Conservation (phyloP, 2,329 filamentous ascomycete genomes). For the Fusarium camptoceras region DNA sequence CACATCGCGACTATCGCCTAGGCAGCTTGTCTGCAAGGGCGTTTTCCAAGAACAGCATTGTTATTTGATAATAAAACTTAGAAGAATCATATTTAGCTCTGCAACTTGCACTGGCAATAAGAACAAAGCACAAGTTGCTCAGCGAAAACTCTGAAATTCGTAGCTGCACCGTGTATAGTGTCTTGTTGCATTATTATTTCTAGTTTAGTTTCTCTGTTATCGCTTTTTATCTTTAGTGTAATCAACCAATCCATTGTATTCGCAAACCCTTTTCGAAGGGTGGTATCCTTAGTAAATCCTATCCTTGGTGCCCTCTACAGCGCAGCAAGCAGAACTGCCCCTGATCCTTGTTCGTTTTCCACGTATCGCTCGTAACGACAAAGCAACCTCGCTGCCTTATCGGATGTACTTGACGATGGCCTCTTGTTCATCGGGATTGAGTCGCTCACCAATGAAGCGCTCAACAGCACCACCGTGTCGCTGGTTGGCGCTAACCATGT, state of each 20-base stretch:
- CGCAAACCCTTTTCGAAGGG: conserved; percentile 11
- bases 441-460: conserved; percentile 76
- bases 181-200: conserved; percentile 13
- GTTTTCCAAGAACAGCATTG: background rate
- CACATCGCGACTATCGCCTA: background rate
- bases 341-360: conserved; percentile 10
- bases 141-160: background rate
- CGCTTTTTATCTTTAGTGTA: conserved; percentile 3
- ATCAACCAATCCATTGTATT: conserved; percentile 23
- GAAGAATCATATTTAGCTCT: background rate
- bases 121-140: background rate
- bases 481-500: conserved; percentile 81
- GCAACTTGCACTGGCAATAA: background rate
- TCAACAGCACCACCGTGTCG: conserved; percentile 78
- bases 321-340: background rate
- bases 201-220: background rate
- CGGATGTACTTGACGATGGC: conserved; percentile 65
- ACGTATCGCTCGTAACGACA: background rate
- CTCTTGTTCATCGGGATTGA: conserved; percentile 70
- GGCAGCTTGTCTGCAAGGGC: background rate
- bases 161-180: background rate
- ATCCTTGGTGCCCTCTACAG: background rate
- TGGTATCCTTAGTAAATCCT: conserved; percentile 36
- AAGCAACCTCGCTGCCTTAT: conserved; percentile 38
- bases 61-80: background rate